Evolutionary conservation across 2,329 filamentous ascomycete genomes (phyloP).

Genomic region (Aspergillus sp.): DNA sequence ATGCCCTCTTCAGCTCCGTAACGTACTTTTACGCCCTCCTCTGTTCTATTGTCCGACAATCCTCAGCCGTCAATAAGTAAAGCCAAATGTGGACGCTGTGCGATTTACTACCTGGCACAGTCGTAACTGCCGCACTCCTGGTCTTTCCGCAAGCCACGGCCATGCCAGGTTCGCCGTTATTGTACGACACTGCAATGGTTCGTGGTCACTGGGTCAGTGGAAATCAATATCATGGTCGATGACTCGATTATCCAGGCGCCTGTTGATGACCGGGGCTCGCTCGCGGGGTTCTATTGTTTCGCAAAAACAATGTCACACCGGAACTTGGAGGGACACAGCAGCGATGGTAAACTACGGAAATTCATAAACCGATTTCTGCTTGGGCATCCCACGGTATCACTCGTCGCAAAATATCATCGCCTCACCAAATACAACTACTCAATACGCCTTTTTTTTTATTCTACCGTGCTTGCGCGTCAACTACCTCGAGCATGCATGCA

Average conservation of each 20-base stretch:
- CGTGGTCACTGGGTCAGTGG: neutral
- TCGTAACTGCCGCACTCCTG: neutral
- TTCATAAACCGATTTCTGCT: neutral
- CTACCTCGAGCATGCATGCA: conserved; percentile 2
- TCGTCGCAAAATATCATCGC: neutral
- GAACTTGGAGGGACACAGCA: neutral
- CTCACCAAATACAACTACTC: neutral
- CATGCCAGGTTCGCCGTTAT: conserved; percentile 1
- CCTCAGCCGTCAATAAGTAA: too few relatives aligned
- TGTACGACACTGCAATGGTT: conserved; percentile 10
- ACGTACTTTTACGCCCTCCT: neutral
- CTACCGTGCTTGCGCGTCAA: neutral
- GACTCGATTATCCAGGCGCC: neutral
- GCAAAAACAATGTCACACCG: neutral
- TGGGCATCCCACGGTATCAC: neutral
- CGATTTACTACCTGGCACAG: neutral
- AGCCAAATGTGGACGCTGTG: neutral
- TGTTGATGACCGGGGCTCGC: neutral
- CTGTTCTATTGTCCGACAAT: neutral
- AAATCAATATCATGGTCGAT: neutral
- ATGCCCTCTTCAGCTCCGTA: neutral
- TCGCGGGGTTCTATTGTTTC: neutral
- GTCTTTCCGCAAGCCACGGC: neutral
- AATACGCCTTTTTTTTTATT: neutral
- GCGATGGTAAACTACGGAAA: neutral